A percentile compares a stretch with the other conserved stretches of the same genome.
Evolutionary conservation across 352 stramenopile genomes (phyloP).

Genomic region (Globisporangium heterothallicum): DNA sequence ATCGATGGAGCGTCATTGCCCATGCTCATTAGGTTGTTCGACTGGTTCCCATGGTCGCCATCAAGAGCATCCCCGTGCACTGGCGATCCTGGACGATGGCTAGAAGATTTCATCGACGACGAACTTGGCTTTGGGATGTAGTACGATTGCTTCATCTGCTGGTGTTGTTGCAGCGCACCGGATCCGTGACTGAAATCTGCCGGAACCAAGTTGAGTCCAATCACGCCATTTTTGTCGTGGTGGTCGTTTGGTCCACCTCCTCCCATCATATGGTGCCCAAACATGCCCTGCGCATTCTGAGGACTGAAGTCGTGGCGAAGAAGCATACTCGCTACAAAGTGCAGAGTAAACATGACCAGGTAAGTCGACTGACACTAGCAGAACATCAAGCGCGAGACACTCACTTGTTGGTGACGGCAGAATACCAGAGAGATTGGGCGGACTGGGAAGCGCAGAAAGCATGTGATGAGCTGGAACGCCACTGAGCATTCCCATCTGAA

Average conservation of each 20-base stretch:
- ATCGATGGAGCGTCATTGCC: neutral
- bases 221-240: constrained; percentile 50
- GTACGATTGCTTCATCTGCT: constrained; percentile 33
- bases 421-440: constrained; percentile 66
- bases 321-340: constrained; percentile 55
- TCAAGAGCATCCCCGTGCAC: neutral
- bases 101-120: constrained; percentile 24
- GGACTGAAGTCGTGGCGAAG: constrained; percentile 73
- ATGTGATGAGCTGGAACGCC: constrained; percentile 56
- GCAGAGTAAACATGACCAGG: constrained; percentile 10
- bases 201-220: constrained; percentile 59
- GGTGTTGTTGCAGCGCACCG: constrained; percentile 25
- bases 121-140: constrained; percentile 28
- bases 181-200: constrained; percentile 43
- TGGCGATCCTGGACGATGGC: constrained; percentile 22
- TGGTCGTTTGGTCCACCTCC: constrained; percentile 23
- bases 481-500: constrained; percentile 60
- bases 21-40: neutral
- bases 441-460: constrained; percentile 55
- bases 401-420: constrained; percentile 75
- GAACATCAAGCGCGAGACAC: constrained; percentile 18
- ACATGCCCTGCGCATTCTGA: constrained; percentile 41
- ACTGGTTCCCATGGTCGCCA: neutral
- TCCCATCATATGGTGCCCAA: constrained; percentile 41
- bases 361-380: neutral